Evolutionary conservation across 1,284 basidiomycete genomes (phyloP).

Genomic region (Retiboletus flavoniger): DNA sequence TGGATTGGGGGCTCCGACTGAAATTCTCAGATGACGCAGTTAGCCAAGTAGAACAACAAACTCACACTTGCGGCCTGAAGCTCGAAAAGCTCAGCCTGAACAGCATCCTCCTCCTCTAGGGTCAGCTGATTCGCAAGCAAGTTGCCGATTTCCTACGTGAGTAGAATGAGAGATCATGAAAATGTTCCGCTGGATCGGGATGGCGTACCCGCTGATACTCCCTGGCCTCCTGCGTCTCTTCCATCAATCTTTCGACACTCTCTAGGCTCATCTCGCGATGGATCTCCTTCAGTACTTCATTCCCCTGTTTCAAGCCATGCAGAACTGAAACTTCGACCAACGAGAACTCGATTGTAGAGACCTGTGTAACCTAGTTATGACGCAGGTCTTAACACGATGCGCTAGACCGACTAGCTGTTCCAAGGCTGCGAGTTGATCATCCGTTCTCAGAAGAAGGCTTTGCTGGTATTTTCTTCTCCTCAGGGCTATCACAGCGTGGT

Average conservation of each 20-base stretch:
- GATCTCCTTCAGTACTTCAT: slow-evolving; percentile 88
- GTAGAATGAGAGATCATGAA: slow-evolving; percentile 6
- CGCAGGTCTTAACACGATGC: not conserved
- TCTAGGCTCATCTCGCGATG: slow-evolving; percentile 93
- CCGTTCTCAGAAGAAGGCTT: slow-evolving; percentile 82
- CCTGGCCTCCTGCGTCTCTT: slow-evolving; percentile 88
- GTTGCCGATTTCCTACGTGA: slow-evolving; percentile 81
- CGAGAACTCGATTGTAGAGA: slow-evolving; percentile 95
- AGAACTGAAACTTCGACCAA: slow-evolving; percentile 91
- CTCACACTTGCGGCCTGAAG: slow-evolving; percentile 65
- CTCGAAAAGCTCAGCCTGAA: slow-evolving; percentile 76
- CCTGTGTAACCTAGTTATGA: slow-evolving; percentile 46
- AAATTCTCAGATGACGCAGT: slow-evolving; percentile 11
- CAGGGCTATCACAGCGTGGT: slow-evolving; percentile 83
- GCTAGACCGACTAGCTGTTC: slow-evolving; percentile 77
- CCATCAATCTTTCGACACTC: slow-evolving; percentile 89
- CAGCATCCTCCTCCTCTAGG: slow-evolving; percentile 90
- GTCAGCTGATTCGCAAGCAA: slow-evolving; percentile 82
- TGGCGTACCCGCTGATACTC: slow-evolving; percentile 81
- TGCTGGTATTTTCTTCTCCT: slow-evolving; percentile 94
- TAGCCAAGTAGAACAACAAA: slow-evolving; percentile 5
- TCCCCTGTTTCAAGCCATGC: slow-evolving; percentile 91
- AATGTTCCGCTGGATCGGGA: not conserved
- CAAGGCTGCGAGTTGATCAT: slow-evolving; percentile 84
- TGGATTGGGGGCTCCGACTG: slow-evolving; percentile 12